These are phyloP conservation scores for Trypanosoma avium DNA, from an alignment of 208 protist species.

Conservation along the genomic window DNA sequence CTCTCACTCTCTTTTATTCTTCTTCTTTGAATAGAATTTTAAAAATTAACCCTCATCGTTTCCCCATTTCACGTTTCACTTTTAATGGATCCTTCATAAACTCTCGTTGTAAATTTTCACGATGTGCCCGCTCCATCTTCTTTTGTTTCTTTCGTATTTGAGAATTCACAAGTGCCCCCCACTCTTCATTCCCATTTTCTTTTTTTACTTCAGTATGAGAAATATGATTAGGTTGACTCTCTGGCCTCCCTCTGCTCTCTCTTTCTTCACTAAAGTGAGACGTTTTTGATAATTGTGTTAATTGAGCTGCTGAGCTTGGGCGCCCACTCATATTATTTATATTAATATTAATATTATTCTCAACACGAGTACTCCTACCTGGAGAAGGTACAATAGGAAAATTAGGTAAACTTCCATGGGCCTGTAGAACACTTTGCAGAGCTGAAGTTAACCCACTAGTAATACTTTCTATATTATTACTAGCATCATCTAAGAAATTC, in stretches of 20 bases:
- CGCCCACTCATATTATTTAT: not conserved
- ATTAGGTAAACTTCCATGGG: conserved; percentile 11
- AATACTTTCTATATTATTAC: conserved; percentile 25
- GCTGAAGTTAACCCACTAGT: conserved; percentile 29
- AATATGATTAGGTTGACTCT: conserved; percentile 19
- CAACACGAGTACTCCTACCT: not conserved
- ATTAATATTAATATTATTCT: not conserved
- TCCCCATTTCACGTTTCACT: conserved; percentile 43
- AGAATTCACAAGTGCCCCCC: conserved; percentile 53
- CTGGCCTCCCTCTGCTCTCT: conserved; percentile 13
- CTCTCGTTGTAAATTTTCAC: conserved; percentile 56
- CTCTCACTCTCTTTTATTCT: not conserved
- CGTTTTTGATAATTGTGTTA: too few species aligned
- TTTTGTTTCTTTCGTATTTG: conserved; percentile 73
- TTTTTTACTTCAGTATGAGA: too few species aligned
- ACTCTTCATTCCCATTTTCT: conserved; percentile 32
- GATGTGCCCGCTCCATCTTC: conserved; percentile 52
- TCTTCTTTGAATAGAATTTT: not conserved
- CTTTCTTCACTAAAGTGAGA: too few species aligned
- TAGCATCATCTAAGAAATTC: conserved; percentile 32
- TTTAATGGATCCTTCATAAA: conserved; percentile 71
- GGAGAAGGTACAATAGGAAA: conserved; percentile 1
- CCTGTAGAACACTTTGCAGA: conserved; percentile 47
- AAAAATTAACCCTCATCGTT: not conserved
- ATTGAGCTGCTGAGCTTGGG: conserved; percentile 1